Evolutionary conservation across 352 stramenopile species (phyloP), one percentile per base, ranked within the genome.

Genomic region (Phytophthora brassicae): DNA sequence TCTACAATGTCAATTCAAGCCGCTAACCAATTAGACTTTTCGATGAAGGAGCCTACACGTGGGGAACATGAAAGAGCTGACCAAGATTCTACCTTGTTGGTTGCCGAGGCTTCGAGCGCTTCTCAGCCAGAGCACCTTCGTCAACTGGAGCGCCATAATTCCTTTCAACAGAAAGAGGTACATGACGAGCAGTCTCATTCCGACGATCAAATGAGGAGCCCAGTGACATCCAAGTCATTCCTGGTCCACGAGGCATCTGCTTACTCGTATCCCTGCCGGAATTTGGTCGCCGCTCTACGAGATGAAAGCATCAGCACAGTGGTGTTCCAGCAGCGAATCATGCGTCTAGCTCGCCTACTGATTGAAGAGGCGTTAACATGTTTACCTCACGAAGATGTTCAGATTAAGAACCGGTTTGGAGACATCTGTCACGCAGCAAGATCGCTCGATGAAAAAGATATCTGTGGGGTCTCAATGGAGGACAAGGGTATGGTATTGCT

Each of bases 331-430:
- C 60, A 75, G n/a, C 52, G 61, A 22, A 57, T 67, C 1, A 52
- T 53, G 8, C 70, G 73, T 3, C 38, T 82, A 17, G 62, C 70
- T 36, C 73, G 68, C 6, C 42, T 79, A 39, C 39, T 82, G 43
- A 50, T 82, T 12, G 73, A 82, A 48, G 73, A 82, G 39, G 60
- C 64, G 7, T 42, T 82, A 6, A 67, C 67, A 0, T 74, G 61
- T 20, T 49, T 82, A 22, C 67, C 64, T 0, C 63, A 69, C 22
- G 60, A 74, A 22, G 22, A 70, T 19, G 45, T 71, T 17, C 39
- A 64, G 45, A 58, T 71, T 17, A 71, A 58, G 31, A 71, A 67
- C 16, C 57, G 50, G 22, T 63, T 66, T 23, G 63, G 68, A 41
- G 68, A 75, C 31, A 45, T 69, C 12, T 72, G 54, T 19, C 54